Conservation (phyloP, 768 basidiomycete genomes). For the Paxillus ammoniavirescens region DNA sequence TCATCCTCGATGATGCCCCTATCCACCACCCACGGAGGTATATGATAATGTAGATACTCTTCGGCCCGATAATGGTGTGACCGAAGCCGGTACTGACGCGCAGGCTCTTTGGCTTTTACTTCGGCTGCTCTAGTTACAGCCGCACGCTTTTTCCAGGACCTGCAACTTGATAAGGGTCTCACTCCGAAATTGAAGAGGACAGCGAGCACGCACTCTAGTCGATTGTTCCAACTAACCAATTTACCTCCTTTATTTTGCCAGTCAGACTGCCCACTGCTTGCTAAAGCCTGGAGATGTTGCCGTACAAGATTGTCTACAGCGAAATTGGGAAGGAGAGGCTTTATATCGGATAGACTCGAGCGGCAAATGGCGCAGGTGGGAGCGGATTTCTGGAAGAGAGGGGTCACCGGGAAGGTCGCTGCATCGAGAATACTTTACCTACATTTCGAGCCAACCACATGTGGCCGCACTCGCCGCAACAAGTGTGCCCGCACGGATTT, state of each 20-base stretch:
- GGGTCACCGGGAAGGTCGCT: background rate
- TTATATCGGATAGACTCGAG: slow-evolving; percentile 35
- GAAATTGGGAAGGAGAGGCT: slow-evolving; percentile 64
- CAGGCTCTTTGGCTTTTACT: slow-evolving; percentile 15
- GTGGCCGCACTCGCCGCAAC: slow-evolving; percentile 66
- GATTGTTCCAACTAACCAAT: slow-evolving; percentile 48
- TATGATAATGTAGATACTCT: slow-evolving; percentile 3
- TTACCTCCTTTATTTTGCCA: slow-evolving; percentile 52
- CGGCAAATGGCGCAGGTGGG: slow-evolving; percentile 64
- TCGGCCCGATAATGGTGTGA: slow-evolving; percentile 10
- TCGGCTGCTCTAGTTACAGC: slow-evolving; percentile 11
- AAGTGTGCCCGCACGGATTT: slow-evolving; percentile 74
- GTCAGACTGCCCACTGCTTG: slow-evolving; percentile 45
- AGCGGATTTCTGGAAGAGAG: slow-evolving; percentile 33
- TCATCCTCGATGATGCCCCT: slow-evolving; percentile 8
- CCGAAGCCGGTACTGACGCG: slow-evolving; percentile 12
- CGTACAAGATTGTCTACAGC: slow-evolving; percentile 58
- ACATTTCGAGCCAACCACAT: slow-evolving; percentile 59
- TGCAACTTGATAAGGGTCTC: slow-evolving; percentile 1
- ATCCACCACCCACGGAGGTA: slow-evolving; percentile 2
- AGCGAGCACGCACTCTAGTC: slow-evolving; percentile 49
- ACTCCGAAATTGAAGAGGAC: background rate
- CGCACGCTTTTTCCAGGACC: slow-evolving; percentile 29
- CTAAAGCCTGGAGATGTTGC: slow-evolving; percentile 51
- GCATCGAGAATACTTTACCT: slow-evolving; percentile 12